Percentiles rank a stretch among this genome's conserved stretches.
Conservation (phyloP, 257 asterid genomes). For the Salvia splendens region DNA sequence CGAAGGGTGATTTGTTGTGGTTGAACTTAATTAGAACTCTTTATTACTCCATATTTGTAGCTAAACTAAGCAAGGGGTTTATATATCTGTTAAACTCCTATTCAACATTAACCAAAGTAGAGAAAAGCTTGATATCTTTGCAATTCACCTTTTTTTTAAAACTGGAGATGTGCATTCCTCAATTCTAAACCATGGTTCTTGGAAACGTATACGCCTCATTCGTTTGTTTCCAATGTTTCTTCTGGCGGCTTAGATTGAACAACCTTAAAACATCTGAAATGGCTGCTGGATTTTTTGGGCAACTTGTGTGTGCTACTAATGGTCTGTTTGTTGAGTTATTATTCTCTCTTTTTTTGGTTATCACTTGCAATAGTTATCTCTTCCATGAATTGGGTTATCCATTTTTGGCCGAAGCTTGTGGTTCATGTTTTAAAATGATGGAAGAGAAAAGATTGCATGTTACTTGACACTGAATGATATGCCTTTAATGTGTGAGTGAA, state of each 20-base stretch:
- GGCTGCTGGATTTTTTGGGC: not conserved
- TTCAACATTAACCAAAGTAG: not conserved
- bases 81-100: not conserved
- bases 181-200: not conserved
- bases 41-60: not conserved
- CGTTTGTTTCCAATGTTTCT: not conserved
- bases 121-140: not conserved
- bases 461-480: not conserved
- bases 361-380: not conserved
- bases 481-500: not conserved
- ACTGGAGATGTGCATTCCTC: not conserved
- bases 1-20: too few relatives aligned
- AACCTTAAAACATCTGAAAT: not conserved
- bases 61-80: not conserved
- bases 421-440: not conserved
- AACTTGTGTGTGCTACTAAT: not conserved
- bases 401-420: conserved; percentile 1
- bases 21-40: too few relatives aligned
- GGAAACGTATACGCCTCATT: not conserved
- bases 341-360: not conserved
- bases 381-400: not conserved
- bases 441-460: conserved; percentile 18
- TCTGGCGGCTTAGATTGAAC: not conserved
- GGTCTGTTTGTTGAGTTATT: not conserved
- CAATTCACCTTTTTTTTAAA: not conserved